These are phyloP conservation scores for Diphasiastrum complanatum DNA, from an alignment of 83 land plant species.

Conservation along the genomic window DNA sequence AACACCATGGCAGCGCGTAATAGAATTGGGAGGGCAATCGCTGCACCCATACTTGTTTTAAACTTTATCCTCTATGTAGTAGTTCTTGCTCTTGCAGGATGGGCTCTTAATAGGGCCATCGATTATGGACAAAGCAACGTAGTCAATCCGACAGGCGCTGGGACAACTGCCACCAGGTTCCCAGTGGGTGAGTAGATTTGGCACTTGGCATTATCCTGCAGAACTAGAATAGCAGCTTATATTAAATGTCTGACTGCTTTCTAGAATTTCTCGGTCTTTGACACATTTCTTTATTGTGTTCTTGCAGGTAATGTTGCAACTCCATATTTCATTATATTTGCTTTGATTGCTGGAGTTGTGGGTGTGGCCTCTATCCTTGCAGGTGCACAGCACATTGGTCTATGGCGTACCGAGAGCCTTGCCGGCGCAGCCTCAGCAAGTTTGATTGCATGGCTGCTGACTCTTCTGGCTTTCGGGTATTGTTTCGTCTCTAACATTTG, in stretches of 20 bases:
- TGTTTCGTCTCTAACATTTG: not conserved
- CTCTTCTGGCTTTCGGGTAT: constrained; percentile 21
- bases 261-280: not conserved
- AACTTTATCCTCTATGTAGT: constrained; percentile 78
- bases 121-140: constrained; percentile 40
- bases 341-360: constrained; percentile 16
- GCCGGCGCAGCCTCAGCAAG: constrained; percentile 9
- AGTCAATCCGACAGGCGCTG: not conserved
- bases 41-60: constrained; percentile 43
- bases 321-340: not conserved
- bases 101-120: constrained; percentile 62
- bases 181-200: constrained; percentile 24
- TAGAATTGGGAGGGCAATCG: constrained; percentile 44
- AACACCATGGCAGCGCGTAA: too few relatives aligned
- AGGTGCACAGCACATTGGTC: not conserved
- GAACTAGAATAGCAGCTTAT: constrained; percentile 43
- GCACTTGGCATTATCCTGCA: constrained; percentile 34
- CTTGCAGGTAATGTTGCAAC: constrained; percentile 1
- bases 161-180: not conserved
- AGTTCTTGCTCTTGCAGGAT: constrained; percentile 63
- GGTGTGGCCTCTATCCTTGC: constrained; percentile 13
- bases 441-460: constrained; percentile 19
- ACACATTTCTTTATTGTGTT: not conserved
- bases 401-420: constrained; percentile 7
- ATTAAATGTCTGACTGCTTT: constrained; percentile 17